Conservation (phyloP, 768 basidiomycete species). For the Boletus edulis region DNA sequence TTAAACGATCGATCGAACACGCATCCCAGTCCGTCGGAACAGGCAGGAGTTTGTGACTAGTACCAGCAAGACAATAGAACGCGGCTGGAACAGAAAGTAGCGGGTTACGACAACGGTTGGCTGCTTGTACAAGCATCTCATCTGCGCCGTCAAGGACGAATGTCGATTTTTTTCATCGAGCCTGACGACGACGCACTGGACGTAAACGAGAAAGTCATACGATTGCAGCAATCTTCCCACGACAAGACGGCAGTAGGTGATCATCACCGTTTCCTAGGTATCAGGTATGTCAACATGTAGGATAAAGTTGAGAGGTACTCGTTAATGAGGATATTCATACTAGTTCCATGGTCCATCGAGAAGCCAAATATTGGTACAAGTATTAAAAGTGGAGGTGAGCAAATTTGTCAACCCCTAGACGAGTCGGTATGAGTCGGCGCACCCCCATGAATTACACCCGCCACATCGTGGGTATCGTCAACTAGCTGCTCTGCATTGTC, state of each 20-base stretch:
- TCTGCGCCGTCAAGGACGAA: background rate
- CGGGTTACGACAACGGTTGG: no score
- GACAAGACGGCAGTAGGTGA: no score
- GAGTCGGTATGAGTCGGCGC: background rate
- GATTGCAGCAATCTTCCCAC: no score
- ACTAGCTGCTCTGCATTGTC: background rate
- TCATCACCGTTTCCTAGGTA: no score
- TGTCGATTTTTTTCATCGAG: background rate
- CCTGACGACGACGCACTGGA: no score
- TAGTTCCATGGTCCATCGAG: background rate
- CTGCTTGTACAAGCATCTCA: no score
- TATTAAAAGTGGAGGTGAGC: background rate
- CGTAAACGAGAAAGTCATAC: no score
- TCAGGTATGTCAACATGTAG: no score
- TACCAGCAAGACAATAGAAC: no score
- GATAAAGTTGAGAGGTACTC: no score
- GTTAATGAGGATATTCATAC: background rate
- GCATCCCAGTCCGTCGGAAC: background rate
- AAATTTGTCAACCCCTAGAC: constrained; percentile 5
- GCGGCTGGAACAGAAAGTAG: no score
- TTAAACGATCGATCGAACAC: no score
- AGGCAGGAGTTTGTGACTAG: background rate
- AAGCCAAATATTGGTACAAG: background rate
- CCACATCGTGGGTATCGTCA: background rate
- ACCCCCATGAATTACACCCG: background rate